Percentiles rank a stretch among this genome's conserved stretches.
These are phyloP conservation scores for Saccharomyces eubayanus DNA, from an alignment of 805 yeast genomes.

Conservation along the genomic window DNA sequence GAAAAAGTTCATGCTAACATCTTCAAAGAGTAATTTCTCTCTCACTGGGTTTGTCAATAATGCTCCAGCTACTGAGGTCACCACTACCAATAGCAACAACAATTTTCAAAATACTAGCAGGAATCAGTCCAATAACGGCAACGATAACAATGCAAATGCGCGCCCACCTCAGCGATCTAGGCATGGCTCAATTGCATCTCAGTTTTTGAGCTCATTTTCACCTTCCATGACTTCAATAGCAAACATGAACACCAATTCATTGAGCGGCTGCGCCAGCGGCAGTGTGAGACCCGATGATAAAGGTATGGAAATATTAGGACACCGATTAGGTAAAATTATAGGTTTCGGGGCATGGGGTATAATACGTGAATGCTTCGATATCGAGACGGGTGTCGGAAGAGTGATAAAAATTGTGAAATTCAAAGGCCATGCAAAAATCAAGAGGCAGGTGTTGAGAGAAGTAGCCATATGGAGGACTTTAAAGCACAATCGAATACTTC, in stretches of 20 bases:
- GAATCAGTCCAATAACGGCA: background rate
- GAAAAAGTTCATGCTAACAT: constrained; percentile 20
- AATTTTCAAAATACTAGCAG: background rate
- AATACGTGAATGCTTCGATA: constrained; percentile 56
- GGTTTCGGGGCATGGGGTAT: constrained; percentile 91
- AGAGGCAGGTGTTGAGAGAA: constrained; percentile 59
- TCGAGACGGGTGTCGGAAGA: constrained; percentile 28
- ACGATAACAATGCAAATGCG: background rate
- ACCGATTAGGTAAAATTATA: constrained; percentile 60
- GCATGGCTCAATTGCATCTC: constrained; percentile 30
- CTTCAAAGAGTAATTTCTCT: constrained; percentile 22
- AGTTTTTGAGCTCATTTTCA: constrained; percentile 28
- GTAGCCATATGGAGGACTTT: constrained; percentile 66
- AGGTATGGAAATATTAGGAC: constrained; percentile 59
- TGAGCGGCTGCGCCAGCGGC: background rate
- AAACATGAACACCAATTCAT: constrained; percentile 2
- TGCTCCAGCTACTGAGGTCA: background rate
- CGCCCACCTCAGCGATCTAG: constrained; percentile 11
- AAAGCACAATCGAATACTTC: constrained; percentile 56
- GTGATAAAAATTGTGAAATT: constrained; percentile 63
- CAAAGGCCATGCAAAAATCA: constrained; percentile 40
- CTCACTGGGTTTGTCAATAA: constrained; percentile 1
- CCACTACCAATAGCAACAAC: constrained; percentile 1
- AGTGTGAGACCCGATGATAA: constrained; percentile 41
- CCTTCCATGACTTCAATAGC: constrained; percentile 20